Base-by-base conservation (phyloP, 306 rosid genomes). In the Corylus avellana region DNA sequence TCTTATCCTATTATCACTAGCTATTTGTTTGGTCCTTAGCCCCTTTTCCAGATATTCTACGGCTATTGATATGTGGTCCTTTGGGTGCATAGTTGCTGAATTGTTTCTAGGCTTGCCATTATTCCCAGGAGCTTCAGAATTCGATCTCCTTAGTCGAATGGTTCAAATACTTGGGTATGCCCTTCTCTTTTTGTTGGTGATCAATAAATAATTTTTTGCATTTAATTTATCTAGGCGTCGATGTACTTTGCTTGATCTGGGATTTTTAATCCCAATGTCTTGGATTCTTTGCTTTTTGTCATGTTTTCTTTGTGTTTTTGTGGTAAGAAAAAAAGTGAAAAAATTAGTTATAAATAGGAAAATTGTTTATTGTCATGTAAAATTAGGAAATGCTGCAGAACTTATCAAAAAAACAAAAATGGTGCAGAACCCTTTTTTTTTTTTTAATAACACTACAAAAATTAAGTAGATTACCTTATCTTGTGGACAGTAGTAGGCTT, bases 41-140 rank as follows among this genome's bases (percentile, higher is more conserved):
- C 79, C 53, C 58, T 80, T 46, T 27, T 59, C 58, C 76, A 96
- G 99, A 87, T 96, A 96, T 85, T 87, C 94, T 48, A 91, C 99
- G n/a, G 96, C 96, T 67, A 96, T 96, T 64, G 99, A 96, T 86
- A 96, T 96, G 99, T 96, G 99, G 99, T 96, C 99, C 87, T 96
- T 96, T 86, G 99, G 99, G 80, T 96, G 99, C 90, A 96, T 96
- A 79, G 97, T 96, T 81, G 99, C 99, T 6, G 99, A 96, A 84
- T 84, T 96, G 89, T 96, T 96, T 84, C 92, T 93, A 56, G 99
- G 99, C 53, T 87, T 96, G 84, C 99, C 99, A 49, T 86, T 96
- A 81, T 96, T 96, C 80, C 99, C 99, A 2, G 99, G 99, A 78
- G 97, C 99, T 84, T 96, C 99, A 32, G 99, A 96, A 82, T 96